phyloP scores from a whole-genome alignment of 306 rosid genomes.

The Sicyos baderoa region DNA sequence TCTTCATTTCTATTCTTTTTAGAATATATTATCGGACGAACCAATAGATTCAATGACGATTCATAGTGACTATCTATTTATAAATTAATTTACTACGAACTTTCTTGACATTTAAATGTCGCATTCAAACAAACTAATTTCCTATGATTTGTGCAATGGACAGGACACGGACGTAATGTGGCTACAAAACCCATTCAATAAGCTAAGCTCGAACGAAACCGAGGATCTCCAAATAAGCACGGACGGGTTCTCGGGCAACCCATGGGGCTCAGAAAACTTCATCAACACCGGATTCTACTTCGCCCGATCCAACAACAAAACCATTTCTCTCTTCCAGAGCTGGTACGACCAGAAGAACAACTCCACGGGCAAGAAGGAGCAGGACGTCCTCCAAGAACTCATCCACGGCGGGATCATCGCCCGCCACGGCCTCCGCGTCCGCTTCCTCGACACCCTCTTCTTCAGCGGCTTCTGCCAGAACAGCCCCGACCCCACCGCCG shows the following conservation, averaged over 20 bases:
- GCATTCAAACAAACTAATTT: no score
- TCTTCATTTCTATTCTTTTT: no score
- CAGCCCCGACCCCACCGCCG: background rate
- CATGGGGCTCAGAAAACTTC: slow-evolving; percentile 24
- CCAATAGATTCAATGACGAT: no score
- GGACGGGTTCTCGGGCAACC: slow-evolving; percentile 34
- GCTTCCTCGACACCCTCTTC: slow-evolving; percentile 3
- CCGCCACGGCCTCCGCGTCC: slow-evolving; percentile 6
- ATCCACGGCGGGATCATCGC: background rate
- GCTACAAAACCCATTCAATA: slow-evolving; percentile 58
- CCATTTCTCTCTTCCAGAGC: slow-evolving; percentile 42
- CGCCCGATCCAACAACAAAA: slow-evolving; percentile 51
- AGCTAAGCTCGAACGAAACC: slow-evolving; percentile 35
- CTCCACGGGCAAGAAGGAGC: slow-evolving; percentile 15
- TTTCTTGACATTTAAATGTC: no score
- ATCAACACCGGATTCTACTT: slow-evolving; percentile 77
- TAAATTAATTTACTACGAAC: no score
- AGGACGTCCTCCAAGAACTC: slow-evolving; percentile 10
- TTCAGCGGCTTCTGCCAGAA: slow-evolving; percentile 22
- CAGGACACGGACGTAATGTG: slow-evolving; percentile 82
- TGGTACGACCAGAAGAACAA: slow-evolving; percentile 46
- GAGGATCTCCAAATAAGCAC: slow-evolving; percentile 71
- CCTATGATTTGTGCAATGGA: no score
- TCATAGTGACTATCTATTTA: no score
- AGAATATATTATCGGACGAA: no score